Percentiles rank a stretch among this genome's conserved stretches.
These are phyloP conservation scores for Mimosa pudica DNA, from an alignment of 306 rosid genomes.

Conservation along the genomic window DNA sequence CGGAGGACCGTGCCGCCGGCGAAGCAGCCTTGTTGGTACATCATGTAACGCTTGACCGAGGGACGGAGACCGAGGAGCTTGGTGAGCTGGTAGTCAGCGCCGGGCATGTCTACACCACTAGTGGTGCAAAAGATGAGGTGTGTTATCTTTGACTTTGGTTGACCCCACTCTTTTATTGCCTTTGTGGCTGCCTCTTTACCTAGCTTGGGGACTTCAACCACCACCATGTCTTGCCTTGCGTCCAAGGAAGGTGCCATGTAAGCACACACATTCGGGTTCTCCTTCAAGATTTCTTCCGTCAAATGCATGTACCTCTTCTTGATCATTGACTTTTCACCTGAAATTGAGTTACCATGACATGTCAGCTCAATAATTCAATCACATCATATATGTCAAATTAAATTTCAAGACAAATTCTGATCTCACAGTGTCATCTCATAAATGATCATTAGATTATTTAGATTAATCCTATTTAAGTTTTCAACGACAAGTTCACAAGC, in stretches of 20 bases:
- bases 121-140: constrained; percentile 68
- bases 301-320: constrained; percentile 13
- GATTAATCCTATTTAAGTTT: not conserved
- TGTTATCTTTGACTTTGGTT: constrained; percentile 64
- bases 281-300: not conserved
- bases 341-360: constrained; percentile 27
- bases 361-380: not conserved
- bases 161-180: constrained; percentile 39
- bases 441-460: not conserved
- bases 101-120: constrained; percentile 72
- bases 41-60: constrained; percentile 59
- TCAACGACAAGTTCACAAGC: not conserved
- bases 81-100: constrained; percentile 62
- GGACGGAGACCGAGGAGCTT: constrained; percentile 68
- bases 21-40: constrained; percentile 41
- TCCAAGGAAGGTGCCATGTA: constrained; percentile 61
- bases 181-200: constrained; percentile 64
- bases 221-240: constrained; percentile 63
- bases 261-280: not conserved
- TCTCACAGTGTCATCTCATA: not conserved
- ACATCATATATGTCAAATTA: not conserved
- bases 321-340: constrained; percentile 17
- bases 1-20: constrained; percentile 21
- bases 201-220: constrained; percentile 56
- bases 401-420: not conserved